Percentiles rank a stretch among this genome's conserved stretches.
Evolutionary conservation across 306 rosid genomes (phyloP).

Genomic region (Rosa multiflora): DNA sequence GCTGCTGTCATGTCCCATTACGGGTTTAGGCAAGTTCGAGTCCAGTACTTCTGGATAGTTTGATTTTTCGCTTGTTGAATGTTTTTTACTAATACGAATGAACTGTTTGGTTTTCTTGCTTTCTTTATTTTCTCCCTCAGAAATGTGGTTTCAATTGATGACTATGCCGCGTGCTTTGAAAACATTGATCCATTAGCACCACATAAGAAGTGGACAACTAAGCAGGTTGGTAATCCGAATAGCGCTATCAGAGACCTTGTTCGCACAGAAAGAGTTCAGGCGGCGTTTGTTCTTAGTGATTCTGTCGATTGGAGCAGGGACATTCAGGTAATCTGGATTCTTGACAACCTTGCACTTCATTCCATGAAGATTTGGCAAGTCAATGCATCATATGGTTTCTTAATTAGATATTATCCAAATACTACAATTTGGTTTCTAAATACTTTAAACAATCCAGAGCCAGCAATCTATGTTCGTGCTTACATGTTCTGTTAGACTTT

Average conservation of each 20-base stretch:
- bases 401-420: background rate
- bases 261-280: slow-evolving; percentile 67
- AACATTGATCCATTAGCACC: slow-evolving; percentile 81
- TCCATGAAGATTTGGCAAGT: background rate
- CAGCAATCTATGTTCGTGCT: background rate
- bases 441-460: background rate
- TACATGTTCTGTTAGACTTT: background rate
- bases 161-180: slow-evolving; percentile 72
- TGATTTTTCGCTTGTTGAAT: background rate
- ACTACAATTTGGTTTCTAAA: background rate
- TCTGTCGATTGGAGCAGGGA: slow-evolving; percentile 98
- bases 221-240: slow-evolving; percentile 31
- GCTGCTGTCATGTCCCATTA: slow-evolving; percentile 83
- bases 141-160: slow-evolving; percentile 80
- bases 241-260: slow-evolving; percentile 38
- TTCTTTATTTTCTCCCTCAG: slow-evolving; percentile 39
- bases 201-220: slow-evolving; percentile 75
- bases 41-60: background rate
- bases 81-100: background rate
- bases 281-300: slow-evolving; percentile 80
- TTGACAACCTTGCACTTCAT: background rate
- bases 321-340: slow-evolving; percentile 55
- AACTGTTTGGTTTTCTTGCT: slow-evolving; percentile 13
- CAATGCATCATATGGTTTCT: background rate
- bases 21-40: slow-evolving; percentile 61